Evolutionary conservation across 192 early-diverging fungal species (phyloP).

Genomic region (Coemansia sp.): DNA sequence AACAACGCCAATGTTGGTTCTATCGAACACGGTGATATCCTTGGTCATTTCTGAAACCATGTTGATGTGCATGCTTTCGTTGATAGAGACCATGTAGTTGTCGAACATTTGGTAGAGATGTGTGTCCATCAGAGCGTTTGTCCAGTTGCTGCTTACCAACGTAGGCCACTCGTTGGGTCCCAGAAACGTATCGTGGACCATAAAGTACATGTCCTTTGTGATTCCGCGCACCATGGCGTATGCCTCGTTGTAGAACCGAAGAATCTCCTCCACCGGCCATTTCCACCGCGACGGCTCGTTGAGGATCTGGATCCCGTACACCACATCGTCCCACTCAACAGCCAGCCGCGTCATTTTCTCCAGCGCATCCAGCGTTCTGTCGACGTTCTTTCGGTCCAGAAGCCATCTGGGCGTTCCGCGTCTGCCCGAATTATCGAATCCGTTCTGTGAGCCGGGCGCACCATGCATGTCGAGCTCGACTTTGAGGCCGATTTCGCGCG

Average conservation of each 20-base stretch:
- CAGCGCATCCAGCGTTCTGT: constrained; percentile 58
- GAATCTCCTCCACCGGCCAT: constrained; percentile 34
- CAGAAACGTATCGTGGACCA: constrained; percentile 56
- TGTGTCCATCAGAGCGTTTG: constrained; percentile 51
- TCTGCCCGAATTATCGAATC: constrained; percentile 58
- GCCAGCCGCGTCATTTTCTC: constrained; percentile 58
- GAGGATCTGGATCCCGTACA: constrained; percentile 48
- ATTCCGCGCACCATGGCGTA: constrained; percentile 42
- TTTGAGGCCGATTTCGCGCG: constrained; percentile 54
- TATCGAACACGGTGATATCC: constrained; percentile 39
- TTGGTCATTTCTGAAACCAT: constrained; percentile 36
- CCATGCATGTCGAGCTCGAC: constrained; percentile 63
- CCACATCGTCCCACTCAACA: constrained; percentile 44
- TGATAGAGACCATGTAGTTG: constrained; percentile 41
- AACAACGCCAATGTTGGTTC: constrained; percentile 59
- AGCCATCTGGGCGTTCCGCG: constrained; percentile 55
- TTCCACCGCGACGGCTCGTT: constrained; percentile 55
- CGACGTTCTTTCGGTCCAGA: constrained; percentile 47
- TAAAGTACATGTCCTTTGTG: constrained; percentile 28
- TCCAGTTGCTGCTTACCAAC: constrained; percentile 44
- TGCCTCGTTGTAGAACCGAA: constrained; percentile 53
- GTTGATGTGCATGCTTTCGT: constrained; percentile 41
- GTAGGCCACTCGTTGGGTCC: constrained; percentile 45
- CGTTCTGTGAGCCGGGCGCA: constrained; percentile 63
- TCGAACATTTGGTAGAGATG: constrained; percentile 59